phyloP scores from a whole-genome alignment of 2,329 filamentous ascomycete genomes.

The Penicillium italicum region DNA sequence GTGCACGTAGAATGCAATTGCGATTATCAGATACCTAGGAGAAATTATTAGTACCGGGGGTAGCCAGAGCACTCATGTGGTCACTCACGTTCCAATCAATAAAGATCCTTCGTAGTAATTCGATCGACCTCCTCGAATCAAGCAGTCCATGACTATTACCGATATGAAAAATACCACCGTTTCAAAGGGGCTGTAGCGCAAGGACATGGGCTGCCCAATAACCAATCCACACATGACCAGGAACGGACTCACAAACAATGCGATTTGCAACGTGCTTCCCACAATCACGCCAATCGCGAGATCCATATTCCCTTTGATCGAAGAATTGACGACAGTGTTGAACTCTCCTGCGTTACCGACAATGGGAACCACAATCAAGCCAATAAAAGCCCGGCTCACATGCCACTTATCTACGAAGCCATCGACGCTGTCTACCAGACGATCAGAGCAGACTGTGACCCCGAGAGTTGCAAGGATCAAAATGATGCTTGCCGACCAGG shows the following conservation, averaged over 20 bases:
- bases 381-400: constrained; percentile 56
- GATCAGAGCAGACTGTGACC: constrained; percentile 20
- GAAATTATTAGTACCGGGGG: neutral
- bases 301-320: constrained; percentile 57
- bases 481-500: constrained; percentile 15
- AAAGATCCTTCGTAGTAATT: constrained; percentile 22
- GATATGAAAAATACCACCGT: constrained; percentile 19
- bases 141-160: constrained; percentile 21
- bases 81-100: constrained; percentile 20
- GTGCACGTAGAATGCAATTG: constrained; percentile 19
- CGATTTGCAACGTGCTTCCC: constrained; percentile 54
- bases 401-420: constrained; percentile 50
- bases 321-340: constrained; percentile 53
- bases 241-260: constrained; percentile 55
- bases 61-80: neutral
- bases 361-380: constrained; percentile 55
- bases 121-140: constrained; percentile 19
- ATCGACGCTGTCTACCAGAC: constrained; percentile 54
- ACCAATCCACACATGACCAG: constrained; percentile 56
- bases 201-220: constrained; percentile 48
- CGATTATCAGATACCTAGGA: constrained; percentile 18
- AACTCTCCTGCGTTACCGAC: constrained; percentile 57
- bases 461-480: constrained; percentile 19
- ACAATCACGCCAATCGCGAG: constrained; percentile 55
- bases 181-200: constrained; percentile 20